phyloP scores from a whole-genome alignment of 2,329 filamentous ascomycete species.

The Atkinsonella texensis region DNA sequence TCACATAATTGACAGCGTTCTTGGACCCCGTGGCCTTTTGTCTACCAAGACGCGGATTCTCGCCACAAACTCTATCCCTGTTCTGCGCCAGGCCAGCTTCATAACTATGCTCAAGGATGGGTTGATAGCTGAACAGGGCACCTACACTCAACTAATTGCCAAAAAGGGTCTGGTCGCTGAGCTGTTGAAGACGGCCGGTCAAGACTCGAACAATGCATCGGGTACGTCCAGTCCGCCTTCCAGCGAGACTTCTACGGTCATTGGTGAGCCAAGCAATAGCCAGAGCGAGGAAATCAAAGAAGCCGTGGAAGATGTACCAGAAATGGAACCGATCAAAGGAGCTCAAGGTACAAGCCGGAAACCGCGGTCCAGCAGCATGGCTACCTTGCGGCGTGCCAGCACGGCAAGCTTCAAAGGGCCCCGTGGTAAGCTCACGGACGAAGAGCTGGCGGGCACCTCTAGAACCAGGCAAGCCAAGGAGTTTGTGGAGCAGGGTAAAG shows the following conservation, averaged over 20 bases:
- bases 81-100: constrained; percentile 79
- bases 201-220: constrained; percentile 34
- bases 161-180: constrained; percentile 87
- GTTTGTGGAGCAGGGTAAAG: constrained; percentile 85
- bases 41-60: constrained; percentile 80
- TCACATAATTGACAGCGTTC: constrained; percentile 88
- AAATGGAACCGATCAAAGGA: constrained; percentile 62
- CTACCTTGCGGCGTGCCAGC: constrained; percentile 79
- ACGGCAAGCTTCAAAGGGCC: constrained; percentile 82
- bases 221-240: constrained; percentile 32
- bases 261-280: constrained; percentile 33
- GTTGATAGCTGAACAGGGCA: constrained; percentile 74
- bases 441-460: constrained; percentile 58
- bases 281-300: constrained; percentile 60
- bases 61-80: constrained; percentile 88
- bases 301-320: constrained; percentile 63
- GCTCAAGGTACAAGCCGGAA: constrained; percentile 36
- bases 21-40: constrained; percentile 74
- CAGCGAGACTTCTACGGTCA: constrained; percentile 47
- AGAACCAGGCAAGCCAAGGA: constrained; percentile 84
- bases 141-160: constrained; percentile 79
- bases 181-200: constrained; percentile 65
- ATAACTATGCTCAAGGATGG: constrained; percentile 78
- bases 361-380: constrained; percentile 55
- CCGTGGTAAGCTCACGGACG: constrained; percentile 71